Conservation (phyloP, 352 stramenopile species). For the Pythium catenulatum region DNA sequence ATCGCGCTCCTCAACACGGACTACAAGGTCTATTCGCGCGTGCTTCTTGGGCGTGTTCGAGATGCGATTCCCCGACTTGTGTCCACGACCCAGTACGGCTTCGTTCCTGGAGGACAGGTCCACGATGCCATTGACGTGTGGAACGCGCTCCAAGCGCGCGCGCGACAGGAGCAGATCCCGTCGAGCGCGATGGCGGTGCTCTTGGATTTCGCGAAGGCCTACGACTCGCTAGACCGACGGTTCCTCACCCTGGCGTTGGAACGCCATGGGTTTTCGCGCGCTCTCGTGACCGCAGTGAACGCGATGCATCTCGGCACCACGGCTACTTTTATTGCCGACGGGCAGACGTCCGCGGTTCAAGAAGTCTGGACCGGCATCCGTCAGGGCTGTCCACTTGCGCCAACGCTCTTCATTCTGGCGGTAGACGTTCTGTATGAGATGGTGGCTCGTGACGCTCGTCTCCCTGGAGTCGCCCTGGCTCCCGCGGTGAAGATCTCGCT, state of each 20-base stretch:
- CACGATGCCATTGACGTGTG: not conserved
- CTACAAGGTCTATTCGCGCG: not conserved
- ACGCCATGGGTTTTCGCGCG: too few relatives aligned
- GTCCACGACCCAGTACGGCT: not conserved
- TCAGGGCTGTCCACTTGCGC: slow-evolving; percentile 10
- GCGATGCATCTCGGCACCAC: slow-evolving; percentile 9
- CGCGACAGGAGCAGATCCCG: not conserved
- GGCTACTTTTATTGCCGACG: not conserved
- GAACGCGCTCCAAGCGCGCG: not conserved
- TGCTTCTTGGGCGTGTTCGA: not conserved
- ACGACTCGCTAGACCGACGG: too few relatives aligned
- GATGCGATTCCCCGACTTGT: not conserved
- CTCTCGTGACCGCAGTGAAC: too few relatives aligned
- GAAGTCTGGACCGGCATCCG: not conserved
- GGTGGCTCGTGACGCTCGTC: not conserved
- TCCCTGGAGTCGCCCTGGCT: not conserved
- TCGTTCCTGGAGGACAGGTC: not conserved
- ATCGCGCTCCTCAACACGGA: not conserved
- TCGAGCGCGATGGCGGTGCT: not conserved
- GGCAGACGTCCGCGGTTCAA: not conserved
- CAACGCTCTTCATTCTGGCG: slow-evolving; percentile 7
- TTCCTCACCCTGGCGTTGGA: too few relatives aligned
- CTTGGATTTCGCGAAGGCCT: too few relatives aligned
- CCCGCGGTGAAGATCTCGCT: not conserved
- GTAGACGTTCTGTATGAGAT: slow-evolving; percentile 26